Base-by-base conservation (phyloP, 306 rosid genomes). In the Alnus glutinosa region DNA sequence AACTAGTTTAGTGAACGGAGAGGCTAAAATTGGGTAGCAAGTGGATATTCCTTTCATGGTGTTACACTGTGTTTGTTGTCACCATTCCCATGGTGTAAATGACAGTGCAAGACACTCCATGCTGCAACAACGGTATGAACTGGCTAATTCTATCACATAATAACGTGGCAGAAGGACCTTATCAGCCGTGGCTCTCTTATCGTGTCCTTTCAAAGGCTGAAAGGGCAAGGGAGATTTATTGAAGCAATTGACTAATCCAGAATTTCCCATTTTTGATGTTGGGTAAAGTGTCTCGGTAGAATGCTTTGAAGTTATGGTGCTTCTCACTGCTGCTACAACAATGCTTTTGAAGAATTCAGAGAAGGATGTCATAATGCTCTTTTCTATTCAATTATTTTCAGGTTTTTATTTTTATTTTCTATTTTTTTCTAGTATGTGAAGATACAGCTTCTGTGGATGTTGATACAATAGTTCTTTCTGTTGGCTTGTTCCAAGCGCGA, bases 1-100 rank as follows among this genome's bases (percentile, higher is more conserved):
- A 78, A 89, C 77, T 79, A 87, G 80, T 77, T 83, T 84, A 84
- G 95, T 92, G 75, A 89, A 92, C 84, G 91, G 84, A 73, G 94
- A 89, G 81, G 93, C 90, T 59, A 89, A 77, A 76, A 70, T 86
- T 74, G 83, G 88, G 79, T 70, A 74, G 78, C 77, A 51, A 57
- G 70, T 34, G 61, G 63, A 72, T 84, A 73, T 28, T 28, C 7
- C 55, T 48, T 58, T 55, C 72, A 47, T 52, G 37, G 15, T 79
- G 44, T 70, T 81, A 46, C 61, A 42, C 77, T 59, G 79, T 42
- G 3, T 0, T 72, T 70, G 70, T 73, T 77, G 83, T 71, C 71
- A 76, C 79, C 76, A 4, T 76, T 67, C 75, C 76, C 83, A 28
- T 80, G 69, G 66, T 72, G 77, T 75, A 82, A 71, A 68, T 66